Evolutionary conservation across 441 rosid genomes (phyloP), one percentile per base, ranked within the genome.

Genomic region (Croton laevigatus): DNA sequence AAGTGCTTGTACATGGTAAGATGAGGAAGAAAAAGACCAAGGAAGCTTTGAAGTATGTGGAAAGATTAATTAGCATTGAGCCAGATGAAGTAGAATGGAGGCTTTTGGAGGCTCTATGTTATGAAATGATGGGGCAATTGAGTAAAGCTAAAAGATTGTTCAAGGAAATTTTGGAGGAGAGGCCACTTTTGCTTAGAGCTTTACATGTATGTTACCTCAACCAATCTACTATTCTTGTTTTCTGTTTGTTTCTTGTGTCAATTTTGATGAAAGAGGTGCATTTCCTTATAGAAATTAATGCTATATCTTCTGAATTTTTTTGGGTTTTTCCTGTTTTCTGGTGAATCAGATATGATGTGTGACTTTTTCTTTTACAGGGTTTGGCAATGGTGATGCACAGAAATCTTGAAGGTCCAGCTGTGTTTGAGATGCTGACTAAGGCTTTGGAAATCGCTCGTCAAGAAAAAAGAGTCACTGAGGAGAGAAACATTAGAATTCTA

Each of bases 311-410:
- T 40, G 6, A 17, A 17, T n/a, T 17, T 45, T 68, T 7, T 5
- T 5, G 5, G 48, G 17, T 6, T 45, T 13, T 37, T n/a, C 5
- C 22, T 54, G 34, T 27, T 22, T 48, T 36, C 32, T 11, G 14
- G 11, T 53, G 23, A 42, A 19, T 59, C 22, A 40, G 13, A 53
- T 6, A 3, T 17, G 20, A 63, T 27, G 20, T 17, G 27, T 51
- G 65, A 53, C 16, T 17, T 45, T 23, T 57, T 57, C 40, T 76
- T 58, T 23, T 70, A 40, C 79, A 91, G 98, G 97, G 97, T 57
- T 80, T 91, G 71, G 97, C 97, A 60, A 78, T 91, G 91, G 93
- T 85, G 77, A 90, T 94, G 98, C 96, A 90, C 79, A 94, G 87
- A 82, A 86, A 79, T 71, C 83, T 75, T 66, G 97, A 90, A 79